Percentiles rank a stretch among this genome's conserved stretches.
phyloP scores from a whole-genome alignment of 164 flowering plant species.

The Vitis riparia region DNA sequence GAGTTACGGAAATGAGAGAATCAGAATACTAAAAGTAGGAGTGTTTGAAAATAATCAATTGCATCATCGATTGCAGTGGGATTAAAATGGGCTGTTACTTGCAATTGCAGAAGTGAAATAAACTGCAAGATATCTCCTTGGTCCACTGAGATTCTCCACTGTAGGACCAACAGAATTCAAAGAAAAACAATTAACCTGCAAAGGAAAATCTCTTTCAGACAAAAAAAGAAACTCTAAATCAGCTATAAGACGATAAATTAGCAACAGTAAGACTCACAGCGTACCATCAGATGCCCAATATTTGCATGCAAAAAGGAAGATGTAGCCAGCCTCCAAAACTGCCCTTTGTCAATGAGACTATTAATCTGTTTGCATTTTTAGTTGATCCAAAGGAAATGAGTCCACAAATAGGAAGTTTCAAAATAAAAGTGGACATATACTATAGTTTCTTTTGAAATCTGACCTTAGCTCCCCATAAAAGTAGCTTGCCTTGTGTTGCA shows the following conservation, averaged over 20 bases:
- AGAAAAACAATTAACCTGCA: conserved; percentile 86
- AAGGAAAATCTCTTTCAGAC: conserved; percentile 5
- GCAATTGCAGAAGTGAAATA: conserved; percentile 80
- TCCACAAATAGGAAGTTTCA: conserved; percentile 7
- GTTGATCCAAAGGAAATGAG: conserved; percentile 6
- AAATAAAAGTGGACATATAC: not conserved
- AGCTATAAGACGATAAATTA: conserved; percentile 1
- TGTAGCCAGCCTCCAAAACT: conserved; percentile 85
- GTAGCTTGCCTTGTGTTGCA: conserved; percentile 61
- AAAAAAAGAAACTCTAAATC: not conserved
- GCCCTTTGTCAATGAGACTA: conserved; percentile 73
- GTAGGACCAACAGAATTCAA: conserved; percentile 81
- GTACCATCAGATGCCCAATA: conserved; percentile 79
- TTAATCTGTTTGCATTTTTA: conserved; percentile 55
- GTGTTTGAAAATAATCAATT: conserved; percentile 13
- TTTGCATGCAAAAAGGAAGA: conserved; percentile 81
- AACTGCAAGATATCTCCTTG: conserved; percentile 69
- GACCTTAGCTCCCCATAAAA: conserved; percentile 93
- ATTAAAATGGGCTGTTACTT: conserved; percentile 46
- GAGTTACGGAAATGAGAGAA: conserved; percentile 20
- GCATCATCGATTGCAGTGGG: conserved; percentile 15
- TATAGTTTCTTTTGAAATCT: conserved; percentile 7
- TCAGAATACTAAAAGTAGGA: conserved; percentile 16
- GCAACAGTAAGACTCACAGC: conserved; percentile 17
- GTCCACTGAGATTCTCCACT: conserved; percentile 69